Evolutionary conservation across 305 asterid genomes (phyloP).

Genomic region (Solanum chacoense): DNA sequence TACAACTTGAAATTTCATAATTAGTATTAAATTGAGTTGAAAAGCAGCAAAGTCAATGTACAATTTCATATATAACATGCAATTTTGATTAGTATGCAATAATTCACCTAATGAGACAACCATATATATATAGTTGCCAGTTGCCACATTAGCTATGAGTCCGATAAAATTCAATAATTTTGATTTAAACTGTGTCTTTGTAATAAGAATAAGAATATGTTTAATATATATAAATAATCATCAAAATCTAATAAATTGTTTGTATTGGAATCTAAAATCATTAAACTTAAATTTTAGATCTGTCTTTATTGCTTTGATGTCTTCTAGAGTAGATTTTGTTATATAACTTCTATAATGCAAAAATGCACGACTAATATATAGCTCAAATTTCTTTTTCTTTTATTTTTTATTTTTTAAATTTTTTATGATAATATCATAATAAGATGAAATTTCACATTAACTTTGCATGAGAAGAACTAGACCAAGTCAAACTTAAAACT

Average conservation of each 20-base stretch:
- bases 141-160: no score
- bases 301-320: background rate
- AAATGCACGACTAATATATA: background rate
- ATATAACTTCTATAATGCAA: background rate
- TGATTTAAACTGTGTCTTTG: accelerated
- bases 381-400: background rate
- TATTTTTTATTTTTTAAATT: no score
- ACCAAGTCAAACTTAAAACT: background rate
- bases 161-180: background rate
- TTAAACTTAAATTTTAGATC: background rate
- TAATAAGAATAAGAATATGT: background rate
- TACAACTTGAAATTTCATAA: background rate
- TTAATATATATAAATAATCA: background rate
- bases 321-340: background rate
- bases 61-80: background rate
- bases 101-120: background rate
- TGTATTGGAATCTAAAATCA: background rate
- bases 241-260: accelerated
- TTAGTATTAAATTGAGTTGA: background rate
- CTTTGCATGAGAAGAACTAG: background rate
- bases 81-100: background rate
- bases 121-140: background rate
- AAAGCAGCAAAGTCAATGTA: background rate
- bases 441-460: background rate
- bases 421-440: background rate